phyloP scores from a whole-genome alignment of 164 flowering plant species.

The Stephania japonica region DNA sequence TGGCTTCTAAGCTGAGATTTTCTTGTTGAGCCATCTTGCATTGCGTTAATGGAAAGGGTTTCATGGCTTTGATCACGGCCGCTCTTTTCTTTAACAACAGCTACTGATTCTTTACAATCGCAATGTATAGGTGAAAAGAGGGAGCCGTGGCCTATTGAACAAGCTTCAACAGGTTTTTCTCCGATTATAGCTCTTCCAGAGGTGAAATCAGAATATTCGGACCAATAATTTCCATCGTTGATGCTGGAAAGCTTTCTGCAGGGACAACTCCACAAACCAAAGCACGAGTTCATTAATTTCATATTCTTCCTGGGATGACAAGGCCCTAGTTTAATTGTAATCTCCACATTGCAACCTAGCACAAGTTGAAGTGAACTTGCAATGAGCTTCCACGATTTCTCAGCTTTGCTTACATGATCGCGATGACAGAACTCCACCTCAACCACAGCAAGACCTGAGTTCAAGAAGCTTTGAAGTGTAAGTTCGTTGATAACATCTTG shows the following conservation, averaged over 20 bases:
- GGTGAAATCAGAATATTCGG: constrained; percentile 35
- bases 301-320: constrained; percentile 22
- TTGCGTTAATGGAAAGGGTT: constrained; percentile 19
- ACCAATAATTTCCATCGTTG: constrained; percentile 31
- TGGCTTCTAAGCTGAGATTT: constrained; percentile 14
- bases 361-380: constrained; percentile 62
- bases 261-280: constrained; percentile 58
- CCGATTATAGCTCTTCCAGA: constrained; percentile 30
- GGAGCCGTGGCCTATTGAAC: constrained; percentile 32
- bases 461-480: background rate
- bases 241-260: constrained; percentile 32
- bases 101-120: constrained; percentile 26
- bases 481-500: background rate
- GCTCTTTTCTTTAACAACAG: constrained; percentile 41
- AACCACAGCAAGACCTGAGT: constrained; percentile 65
- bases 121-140: constrained; percentile 27
- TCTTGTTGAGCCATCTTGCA: constrained; percentile 22
- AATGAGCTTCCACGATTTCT: constrained; percentile 78
- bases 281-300: constrained; percentile 40
- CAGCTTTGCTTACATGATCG: constrained; percentile 59
- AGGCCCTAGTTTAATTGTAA: constrained; percentile 50
- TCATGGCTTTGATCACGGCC: constrained; percentile 50
- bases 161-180: constrained; percentile 29
- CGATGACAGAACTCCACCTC: constrained; percentile 62
- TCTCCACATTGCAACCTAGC: constrained; percentile 77